Evolutionary conservation across 257 asterid species (phyloP).

Genomic region (Nicotiana knightiana): DNA sequence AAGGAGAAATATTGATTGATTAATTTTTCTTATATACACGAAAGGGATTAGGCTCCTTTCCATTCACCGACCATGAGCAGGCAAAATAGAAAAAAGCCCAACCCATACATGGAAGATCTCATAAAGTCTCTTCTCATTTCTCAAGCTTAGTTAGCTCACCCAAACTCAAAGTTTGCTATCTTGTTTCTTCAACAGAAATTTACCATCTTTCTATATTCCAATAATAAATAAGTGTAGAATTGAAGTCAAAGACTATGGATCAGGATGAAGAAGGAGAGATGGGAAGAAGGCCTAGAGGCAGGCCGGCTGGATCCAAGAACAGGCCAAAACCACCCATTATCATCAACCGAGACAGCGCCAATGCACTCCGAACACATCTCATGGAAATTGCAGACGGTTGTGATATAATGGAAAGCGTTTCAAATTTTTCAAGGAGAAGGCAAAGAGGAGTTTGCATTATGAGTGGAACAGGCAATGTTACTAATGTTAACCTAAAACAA

Average conservation of each 20-base stretch:
- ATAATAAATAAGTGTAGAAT: background rate
- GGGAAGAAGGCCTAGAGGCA: background rate
- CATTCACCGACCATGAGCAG: too few relatives aligned
- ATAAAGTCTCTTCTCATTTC: too few relatives aligned
- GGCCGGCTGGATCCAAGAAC: background rate
- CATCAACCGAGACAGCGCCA: constrained; percentile 5
- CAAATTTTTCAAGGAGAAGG: constrained; percentile 4
- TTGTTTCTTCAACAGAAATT: too few relatives aligned
- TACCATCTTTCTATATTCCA: background rate
- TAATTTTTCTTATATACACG: too few relatives aligned
- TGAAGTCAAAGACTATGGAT: background rate
- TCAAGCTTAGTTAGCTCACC: too few relatives aligned
- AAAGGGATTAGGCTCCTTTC: too few relatives aligned
- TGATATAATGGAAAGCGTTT: constrained; percentile 6
- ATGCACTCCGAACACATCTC: constrained; percentile 4
- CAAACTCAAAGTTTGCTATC: too few relatives aligned
- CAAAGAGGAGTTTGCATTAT: constrained; percentile 6
- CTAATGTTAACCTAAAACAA: constrained; percentile 1
- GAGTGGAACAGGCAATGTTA: constrained; percentile 8
- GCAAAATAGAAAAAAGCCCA: too few relatives aligned
- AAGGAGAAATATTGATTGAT: too few relatives aligned
- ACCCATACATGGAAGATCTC: too few relatives aligned
- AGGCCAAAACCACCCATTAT: constrained; percentile 1
- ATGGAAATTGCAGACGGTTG: constrained; percentile 5
- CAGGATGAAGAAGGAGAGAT: constrained; percentile 1